Evolutionary conservation across 73 alveolate genomes (phyloP).

Genomic region (Paraurostyla sp.): DNA sequence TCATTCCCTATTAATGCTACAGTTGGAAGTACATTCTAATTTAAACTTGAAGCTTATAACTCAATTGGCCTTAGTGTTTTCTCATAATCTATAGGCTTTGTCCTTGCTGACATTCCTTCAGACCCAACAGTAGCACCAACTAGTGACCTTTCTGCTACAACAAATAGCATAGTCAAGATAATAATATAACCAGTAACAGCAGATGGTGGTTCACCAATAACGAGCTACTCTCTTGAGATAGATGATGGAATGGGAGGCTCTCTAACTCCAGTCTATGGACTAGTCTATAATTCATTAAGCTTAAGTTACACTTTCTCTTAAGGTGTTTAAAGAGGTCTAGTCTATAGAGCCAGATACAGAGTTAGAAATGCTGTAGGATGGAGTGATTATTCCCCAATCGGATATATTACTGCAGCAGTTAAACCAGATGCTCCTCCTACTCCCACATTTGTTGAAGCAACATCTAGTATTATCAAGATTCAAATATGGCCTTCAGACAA

Average conservation of each 20-base stretch:
- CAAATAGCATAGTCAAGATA: slow-evolving; percentile 46
- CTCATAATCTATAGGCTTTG: slow-evolving; percentile 10
- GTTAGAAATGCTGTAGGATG: slow-evolving; percentile 54
- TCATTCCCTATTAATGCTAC: slow-evolving; percentile 36
- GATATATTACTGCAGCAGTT: slow-evolving; percentile 68
- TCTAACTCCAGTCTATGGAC: slow-evolving; percentile 51
- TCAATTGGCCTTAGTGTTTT: slow-evolving; percentile 53
- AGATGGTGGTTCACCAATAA: slow-evolving; percentile 43
- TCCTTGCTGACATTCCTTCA: slow-evolving; percentile 65
- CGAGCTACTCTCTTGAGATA: slow-evolving; percentile 39
- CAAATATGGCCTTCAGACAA: slow-evolving; percentile 38
- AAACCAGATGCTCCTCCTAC: slow-evolving; percentile 59
- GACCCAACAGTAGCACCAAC: slow-evolving; percentile 66
- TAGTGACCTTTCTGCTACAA: slow-evolving; percentile 40
- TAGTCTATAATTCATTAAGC: slow-evolving; percentile 11
- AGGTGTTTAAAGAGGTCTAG: slow-evolving; percentile 37
- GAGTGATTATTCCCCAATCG: slow-evolving; percentile 61
- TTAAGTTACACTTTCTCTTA: slow-evolving; percentile 19
- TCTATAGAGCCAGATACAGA: slow-evolving; percentile 63
- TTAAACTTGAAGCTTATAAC: slow-evolving; percentile 65
- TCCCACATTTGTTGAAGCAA: slow-evolving; percentile 55
- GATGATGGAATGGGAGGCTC: slow-evolving; percentile 67
- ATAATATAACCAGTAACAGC: neutral
- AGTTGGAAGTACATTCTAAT: slow-evolving; percentile 48
- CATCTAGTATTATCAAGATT: slow-evolving; percentile 26